phyloP scores from a whole-genome alignment of 2,329 filamentous ascomycete genomes.

The Beauveria sp. region DNA sequence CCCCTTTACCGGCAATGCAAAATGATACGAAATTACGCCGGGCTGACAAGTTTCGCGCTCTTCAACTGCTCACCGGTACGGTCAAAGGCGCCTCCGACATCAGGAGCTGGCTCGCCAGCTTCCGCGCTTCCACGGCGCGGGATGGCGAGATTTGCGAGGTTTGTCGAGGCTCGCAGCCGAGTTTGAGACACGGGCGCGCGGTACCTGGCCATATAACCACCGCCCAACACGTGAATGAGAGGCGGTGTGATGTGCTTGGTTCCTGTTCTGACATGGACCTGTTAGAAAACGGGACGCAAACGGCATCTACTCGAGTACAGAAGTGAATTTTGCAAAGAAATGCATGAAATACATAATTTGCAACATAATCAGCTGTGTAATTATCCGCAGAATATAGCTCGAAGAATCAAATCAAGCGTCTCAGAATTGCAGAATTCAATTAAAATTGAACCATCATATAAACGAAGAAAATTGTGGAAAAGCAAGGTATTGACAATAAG shows the following conservation, averaged over 20 bases:
- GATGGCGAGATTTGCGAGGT: conserved; percentile 33
- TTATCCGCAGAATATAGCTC: conserved; percentile 16
- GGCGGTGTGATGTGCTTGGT: background rate
- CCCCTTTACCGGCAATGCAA: background rate
- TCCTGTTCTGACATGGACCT: background rate
- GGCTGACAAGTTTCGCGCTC: too few species aligned
- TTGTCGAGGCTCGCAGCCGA: conserved; percentile 41
- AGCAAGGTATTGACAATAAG: background rate
- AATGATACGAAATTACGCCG: background rate
- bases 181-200: conserved; percentile 42
- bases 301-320: too few species aligned
- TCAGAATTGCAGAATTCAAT: conserved; percentile 46
- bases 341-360: background rate
- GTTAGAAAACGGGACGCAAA: background rate
- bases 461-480: background rate
- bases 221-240: conserved; percentile 28
- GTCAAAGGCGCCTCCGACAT: conserved; percentile 20
- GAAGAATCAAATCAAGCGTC: conserved; percentile 25
- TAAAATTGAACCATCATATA: conserved; percentile 31
- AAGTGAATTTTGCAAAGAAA: background rate
- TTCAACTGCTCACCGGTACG: conserved; percentile 23
- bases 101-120: conserved; percentile 17
- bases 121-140: conserved; percentile 54
- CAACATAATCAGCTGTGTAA: conserved; percentile 9
- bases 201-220: conserved; percentile 32